A percentile compares a stretch with the other conserved stretches of the same genome.
phyloP scores from a whole-genome alignment of 371 early-diverging fungal genomes.

The Basidiobolus meristosporus region DNA sequence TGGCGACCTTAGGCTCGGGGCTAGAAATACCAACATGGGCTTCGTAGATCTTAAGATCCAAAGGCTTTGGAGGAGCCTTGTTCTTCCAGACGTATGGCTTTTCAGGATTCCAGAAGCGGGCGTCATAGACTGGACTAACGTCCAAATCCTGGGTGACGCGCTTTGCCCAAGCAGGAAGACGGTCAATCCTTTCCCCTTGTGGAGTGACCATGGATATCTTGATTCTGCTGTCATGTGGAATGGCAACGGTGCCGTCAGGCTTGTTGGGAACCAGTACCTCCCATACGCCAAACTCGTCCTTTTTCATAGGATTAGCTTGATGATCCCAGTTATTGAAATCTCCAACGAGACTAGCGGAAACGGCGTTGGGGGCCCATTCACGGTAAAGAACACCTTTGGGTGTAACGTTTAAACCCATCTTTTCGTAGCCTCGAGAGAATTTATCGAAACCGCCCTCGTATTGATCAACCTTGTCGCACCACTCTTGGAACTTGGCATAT shows the following conservation, averaged over 20 bases:
- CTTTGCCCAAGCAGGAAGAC: conserved; percentile 78
- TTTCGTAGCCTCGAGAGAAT: conserved; percentile 61
- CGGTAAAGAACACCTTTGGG: conserved; percentile 53
- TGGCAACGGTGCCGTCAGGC: conserved; percentile 36
- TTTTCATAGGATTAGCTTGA: conserved; percentile 49
- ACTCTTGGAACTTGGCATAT: conserved; percentile 27
- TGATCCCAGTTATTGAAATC: conserved; percentile 87
- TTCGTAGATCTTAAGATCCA: conserved; percentile 68
- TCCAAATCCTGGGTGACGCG: conserved; percentile 71
- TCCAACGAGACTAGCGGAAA: conserved; percentile 63
- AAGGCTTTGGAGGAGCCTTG: conserved; percentile 37
- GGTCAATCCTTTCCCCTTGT: conserved; percentile 60
- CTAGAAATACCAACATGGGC: conserved; percentile 91
- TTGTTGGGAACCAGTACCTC: conserved; percentile 41
- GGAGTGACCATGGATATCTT: conserved; percentile 67
- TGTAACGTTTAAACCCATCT: conserved; percentile 50
- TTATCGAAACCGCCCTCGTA: conserved; percentile 58
- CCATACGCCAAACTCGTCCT: conserved; percentile 64
- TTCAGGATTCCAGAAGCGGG: conserved; percentile 84
- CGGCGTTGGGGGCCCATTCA: conserved; percentile 88
- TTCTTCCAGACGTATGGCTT: conserved; percentile 50
- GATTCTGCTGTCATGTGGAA: conserved; percentile 72
- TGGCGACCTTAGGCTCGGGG: conserved; percentile 58
- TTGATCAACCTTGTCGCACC: conserved; percentile 39
- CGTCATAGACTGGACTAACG: conserved; percentile 67